Percentiles rank a stretch among this genome's conserved stretches.
These are phyloP conservation scores for Cyberlindnera amylophila DNA, from an alignment of 805 yeast species.

Conservation along the genomic window DNA sequence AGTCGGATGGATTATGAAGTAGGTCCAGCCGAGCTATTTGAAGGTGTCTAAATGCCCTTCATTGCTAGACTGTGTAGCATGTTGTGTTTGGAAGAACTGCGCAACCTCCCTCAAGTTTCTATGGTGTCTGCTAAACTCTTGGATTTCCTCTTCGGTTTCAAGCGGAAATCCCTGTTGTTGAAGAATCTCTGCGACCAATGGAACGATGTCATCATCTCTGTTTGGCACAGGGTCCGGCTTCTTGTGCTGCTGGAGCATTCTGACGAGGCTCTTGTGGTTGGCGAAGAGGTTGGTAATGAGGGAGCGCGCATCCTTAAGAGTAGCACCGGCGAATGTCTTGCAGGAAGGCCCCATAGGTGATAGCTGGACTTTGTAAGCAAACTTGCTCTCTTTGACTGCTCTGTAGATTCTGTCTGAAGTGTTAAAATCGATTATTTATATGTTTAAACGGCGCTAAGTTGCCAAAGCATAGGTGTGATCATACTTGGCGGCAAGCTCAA, in stretches of 20 bases:
- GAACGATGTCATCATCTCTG: neutral
- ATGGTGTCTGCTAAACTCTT: constrained; percentile 2
- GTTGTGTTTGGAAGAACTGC: neutral
- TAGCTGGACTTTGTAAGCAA: constrained; percentile 1
- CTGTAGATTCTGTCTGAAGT: neutral
- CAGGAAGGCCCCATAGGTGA: constrained; percentile 5
- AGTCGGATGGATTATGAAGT: too few species aligned
- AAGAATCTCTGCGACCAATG: constrained; percentile 6
- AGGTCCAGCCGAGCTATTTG: too few species aligned
- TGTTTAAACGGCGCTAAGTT: neutral
- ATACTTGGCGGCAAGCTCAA: constrained; percentile 10
- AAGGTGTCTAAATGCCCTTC: too few species aligned
- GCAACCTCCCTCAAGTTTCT: constrained; percentile 6
- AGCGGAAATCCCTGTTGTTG: neutral
- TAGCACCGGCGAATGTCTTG: neutral
- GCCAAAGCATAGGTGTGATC: neutral
- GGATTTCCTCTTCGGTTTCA: constrained; percentile 8
- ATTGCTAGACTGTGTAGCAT: neutral
- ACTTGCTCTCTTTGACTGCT: neutral
- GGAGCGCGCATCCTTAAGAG: constrained; percentile 3
- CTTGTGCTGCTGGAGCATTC: constrained; percentile 9
- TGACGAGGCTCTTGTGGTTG: constrained; percentile 3
- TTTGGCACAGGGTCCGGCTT: neutral
- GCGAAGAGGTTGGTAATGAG: constrained; percentile 7
- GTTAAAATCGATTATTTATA: too few species aligned